Conservation (phyloP, 2,329 filamentous ascomycete species). For the Aspergillus nomiae region DNA sequence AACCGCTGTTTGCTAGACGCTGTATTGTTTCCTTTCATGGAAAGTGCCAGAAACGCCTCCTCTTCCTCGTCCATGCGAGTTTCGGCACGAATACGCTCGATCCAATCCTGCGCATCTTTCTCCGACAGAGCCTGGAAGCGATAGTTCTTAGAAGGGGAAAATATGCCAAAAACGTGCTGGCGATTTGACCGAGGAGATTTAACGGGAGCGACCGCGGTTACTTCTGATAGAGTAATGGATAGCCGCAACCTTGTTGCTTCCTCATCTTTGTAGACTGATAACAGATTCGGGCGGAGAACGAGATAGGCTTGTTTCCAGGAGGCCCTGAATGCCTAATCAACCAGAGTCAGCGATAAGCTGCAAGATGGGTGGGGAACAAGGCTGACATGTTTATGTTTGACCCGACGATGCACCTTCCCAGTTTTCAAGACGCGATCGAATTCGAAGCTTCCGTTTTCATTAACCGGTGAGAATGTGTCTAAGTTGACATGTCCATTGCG, state of each 20-base stretch:
- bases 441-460: conserved; percentile 92
- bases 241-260: conserved; percentile 87
- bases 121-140: conserved; percentile 78
- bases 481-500: conserved; percentile 55
- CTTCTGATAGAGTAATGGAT: conserved; percentile 83
- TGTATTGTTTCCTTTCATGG: conserved; percentile 24
- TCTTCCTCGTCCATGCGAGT: conserved; percentile 87
- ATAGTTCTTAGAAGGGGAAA: conserved; percentile 87
- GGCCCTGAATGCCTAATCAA: conserved; percentile 53
- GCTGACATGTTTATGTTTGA: conserved; percentile 85
- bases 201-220: conserved; percentile 86
- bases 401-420: conserved; percentile 82
- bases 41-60: conserved; percentile 67
- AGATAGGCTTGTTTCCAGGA: conserved; percentile 89
- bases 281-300: conserved; percentile 83
- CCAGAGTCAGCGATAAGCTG: conserved; percentile 14
- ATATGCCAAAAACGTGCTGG: conserved; percentile 86
- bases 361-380: not conserved
- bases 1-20: conserved; percentile 31
- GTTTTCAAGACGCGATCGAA: conserved; percentile 93
- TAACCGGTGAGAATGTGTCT: conserved; percentile 79
- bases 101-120: conserved; percentile 82
- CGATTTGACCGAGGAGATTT: conserved; percentile 87
- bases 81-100: conserved; percentile 74
- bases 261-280: conserved; percentile 91